Conservation (phyloP, 208 protist species). For the Acanthamoeba lenticulata region DNA sequence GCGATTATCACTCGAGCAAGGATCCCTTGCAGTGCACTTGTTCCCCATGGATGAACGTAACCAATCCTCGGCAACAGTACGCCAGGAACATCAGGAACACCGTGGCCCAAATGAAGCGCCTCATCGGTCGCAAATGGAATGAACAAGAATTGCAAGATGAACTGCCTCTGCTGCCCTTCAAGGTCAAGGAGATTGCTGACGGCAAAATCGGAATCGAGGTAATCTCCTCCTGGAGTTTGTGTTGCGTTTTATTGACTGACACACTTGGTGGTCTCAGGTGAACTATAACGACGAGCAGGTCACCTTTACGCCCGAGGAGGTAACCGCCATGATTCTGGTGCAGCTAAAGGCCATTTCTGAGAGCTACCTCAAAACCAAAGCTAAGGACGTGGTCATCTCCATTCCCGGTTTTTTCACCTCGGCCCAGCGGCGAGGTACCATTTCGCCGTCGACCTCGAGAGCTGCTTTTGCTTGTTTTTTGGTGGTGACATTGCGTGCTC, state of each 20-base stretch:
- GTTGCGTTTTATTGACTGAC: background rate
- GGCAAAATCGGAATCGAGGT: constrained; percentile 70
- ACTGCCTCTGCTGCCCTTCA: constrained; percentile 58
- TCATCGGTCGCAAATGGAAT: constrained; percentile 81
- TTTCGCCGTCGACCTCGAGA: too few relatives aligned
- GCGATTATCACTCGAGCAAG: background rate
- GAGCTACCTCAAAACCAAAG: constrained; percentile 36
- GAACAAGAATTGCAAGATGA: constrained; percentile 71
- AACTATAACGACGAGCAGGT: constrained; percentile 51
- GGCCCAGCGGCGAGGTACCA: constrained; percentile 24
- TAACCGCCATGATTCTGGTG: constrained; percentile 81
- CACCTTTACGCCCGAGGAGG: constrained; percentile 74
- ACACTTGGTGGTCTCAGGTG: background rate
- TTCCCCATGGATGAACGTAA: background rate
- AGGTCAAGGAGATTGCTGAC: constrained; percentile 21
- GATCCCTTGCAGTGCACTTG: background rate
- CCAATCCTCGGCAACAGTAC: constrained; percentile 48
- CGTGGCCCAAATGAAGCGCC: constrained; percentile 77
- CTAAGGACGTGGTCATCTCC: constrained; percentile 72
- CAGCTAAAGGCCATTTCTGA: constrained; percentile 80
- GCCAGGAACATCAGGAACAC: constrained; percentile 85
- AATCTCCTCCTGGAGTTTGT: background rate
- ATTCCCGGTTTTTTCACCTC: constrained; percentile 56
- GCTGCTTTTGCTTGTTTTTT: too few relatives aligned
- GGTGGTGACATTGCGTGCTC: background rate